phyloP scores from a whole-genome alignment of 306 rosid species.

The Astragalus membranaceus region DNA sequence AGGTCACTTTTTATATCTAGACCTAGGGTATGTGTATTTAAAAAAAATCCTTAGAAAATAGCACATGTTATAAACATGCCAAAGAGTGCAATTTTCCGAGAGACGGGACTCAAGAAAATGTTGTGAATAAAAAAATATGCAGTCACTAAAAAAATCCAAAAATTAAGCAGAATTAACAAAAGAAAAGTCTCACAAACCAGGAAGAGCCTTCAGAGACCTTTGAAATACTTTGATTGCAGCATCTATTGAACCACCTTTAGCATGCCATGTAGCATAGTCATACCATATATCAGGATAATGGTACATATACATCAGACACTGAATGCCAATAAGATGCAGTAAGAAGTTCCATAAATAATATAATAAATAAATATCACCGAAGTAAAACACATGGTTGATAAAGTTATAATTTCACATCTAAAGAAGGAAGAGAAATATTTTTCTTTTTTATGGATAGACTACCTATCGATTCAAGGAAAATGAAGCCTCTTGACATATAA shows the following conservation, averaged over 20 bases:
- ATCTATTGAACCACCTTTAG: slow-evolving; percentile 82
- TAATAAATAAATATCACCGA: background rate
- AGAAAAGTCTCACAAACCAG: slow-evolving; percentile 45
- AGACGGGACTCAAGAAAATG: background rate
- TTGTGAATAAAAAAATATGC: background rate
- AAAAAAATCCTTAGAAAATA: background rate
- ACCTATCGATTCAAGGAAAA: background rate
- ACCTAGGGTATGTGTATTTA: background rate
- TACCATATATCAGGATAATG: slow-evolving; percentile 97
- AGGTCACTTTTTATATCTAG: background rate
- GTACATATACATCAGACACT: slow-evolving; percentile 95
- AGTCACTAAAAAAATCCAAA: background rate
- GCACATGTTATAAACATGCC: background rate
- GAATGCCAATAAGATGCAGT: slow-evolving; percentile 35
- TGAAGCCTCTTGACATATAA: background rate
- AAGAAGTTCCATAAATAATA: slow-evolving; percentile 23
- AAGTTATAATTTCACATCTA: slow-evolving; percentile 4
- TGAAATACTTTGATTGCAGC: slow-evolving; percentile 95
- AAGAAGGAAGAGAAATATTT: background rate
- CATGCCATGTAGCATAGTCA: slow-evolving; percentile 96
- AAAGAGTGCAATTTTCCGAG: background rate
- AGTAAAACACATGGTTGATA: background rate
- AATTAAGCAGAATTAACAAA: slow-evolving; percentile 6
- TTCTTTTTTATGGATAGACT: background rate
- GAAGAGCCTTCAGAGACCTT: slow-evolving; percentile 92